Evolutionary conservation across 306 rosid genomes (phyloP).

Genomic region (Lathyrus tuberosus): DNA sequence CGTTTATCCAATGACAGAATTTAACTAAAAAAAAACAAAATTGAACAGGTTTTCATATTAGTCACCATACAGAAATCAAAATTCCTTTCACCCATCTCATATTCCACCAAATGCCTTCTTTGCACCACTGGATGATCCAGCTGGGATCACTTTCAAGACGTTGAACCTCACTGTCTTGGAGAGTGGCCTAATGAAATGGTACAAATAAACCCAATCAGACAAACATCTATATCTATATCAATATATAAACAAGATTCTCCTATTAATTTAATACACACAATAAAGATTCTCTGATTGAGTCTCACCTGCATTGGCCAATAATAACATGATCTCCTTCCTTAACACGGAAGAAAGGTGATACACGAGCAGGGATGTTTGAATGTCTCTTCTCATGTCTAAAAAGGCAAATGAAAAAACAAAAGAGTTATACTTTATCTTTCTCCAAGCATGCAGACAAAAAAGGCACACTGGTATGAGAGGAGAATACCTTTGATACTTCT

Average conservation of each 20-base stretch:
- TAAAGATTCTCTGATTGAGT: not conserved
- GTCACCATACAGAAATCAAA: no score
- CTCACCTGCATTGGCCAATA: conserved; percentile 91
- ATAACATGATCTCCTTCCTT: conserved; percentile 91
- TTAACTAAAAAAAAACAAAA: no score
- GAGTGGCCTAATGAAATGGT: no score
- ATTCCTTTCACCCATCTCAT: no score
- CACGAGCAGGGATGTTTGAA: conserved; percentile 79
- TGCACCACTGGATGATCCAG: no score
- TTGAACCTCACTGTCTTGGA: no score
- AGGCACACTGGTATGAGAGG: not conserved
- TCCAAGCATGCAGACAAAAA: not conserved
- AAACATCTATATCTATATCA: no score
- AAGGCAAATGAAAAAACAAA: not conserved
- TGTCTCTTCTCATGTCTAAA: conserved; percentile 82
- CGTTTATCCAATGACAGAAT: no score
- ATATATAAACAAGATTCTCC: not conserved
- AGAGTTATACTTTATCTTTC: not conserved
- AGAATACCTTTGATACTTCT: conserved; percentile 73
- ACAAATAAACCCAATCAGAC: no score
- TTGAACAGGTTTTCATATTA: no score
- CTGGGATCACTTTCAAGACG: no score
- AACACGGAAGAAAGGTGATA: conserved; percentile 87
- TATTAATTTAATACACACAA: not conserved
- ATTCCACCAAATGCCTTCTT: no score